Evolutionary conservation across 371 early-diverging fungal species (phyloP).

Genomic region (Lichtheimia ramosa): DNA sequence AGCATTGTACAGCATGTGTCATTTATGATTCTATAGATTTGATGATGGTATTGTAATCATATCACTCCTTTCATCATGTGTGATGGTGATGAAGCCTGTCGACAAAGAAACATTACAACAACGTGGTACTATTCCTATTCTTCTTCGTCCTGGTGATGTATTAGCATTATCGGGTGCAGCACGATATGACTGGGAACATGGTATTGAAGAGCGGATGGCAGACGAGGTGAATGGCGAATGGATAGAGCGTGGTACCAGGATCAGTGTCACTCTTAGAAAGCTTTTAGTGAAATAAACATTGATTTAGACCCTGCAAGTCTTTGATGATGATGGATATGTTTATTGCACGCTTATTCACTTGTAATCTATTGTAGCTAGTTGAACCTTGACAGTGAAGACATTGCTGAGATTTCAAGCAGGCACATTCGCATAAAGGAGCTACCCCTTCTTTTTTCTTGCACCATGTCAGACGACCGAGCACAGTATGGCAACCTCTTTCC

Average conservation of each 20-base stretch:
- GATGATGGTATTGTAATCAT: conserved; percentile 47
- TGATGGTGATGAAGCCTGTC: conserved; percentile 34
- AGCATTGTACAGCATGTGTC: too few relatives aligned
- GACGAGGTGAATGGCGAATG: conserved; percentile 29
- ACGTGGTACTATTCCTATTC: conserved; percentile 7
- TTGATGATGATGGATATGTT: too few relatives aligned
- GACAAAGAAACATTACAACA: conserved; percentile 12
- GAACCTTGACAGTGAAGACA: too few relatives aligned
- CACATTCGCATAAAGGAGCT: background rate
- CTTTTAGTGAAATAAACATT: conserved; percentile 5
- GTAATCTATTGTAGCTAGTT: too few relatives aligned
- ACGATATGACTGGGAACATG: conserved; percentile 47
- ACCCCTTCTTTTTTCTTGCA: background rate
- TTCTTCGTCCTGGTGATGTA: conserved; percentile 43
- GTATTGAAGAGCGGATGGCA: conserved; percentile 27
- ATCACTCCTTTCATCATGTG: conserved; percentile 45
- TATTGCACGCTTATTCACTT: too few relatives aligned
- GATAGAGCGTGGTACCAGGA: conserved; percentile 35
- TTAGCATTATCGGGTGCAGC: conserved; percentile 34
- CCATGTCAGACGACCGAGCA: conserved; percentile 4
- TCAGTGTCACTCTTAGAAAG: conserved; percentile 45
- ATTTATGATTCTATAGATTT: conserved; percentile 22
- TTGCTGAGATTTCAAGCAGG: background rate
- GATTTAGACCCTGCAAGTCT: too few relatives aligned
- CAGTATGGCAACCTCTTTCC: conserved; percentile 5